These are phyloP conservation scores for Porogramme epimiltina DNA, from an alignment of 1,284 basidiomycete genomes.

Conservation along the genomic window DNA sequence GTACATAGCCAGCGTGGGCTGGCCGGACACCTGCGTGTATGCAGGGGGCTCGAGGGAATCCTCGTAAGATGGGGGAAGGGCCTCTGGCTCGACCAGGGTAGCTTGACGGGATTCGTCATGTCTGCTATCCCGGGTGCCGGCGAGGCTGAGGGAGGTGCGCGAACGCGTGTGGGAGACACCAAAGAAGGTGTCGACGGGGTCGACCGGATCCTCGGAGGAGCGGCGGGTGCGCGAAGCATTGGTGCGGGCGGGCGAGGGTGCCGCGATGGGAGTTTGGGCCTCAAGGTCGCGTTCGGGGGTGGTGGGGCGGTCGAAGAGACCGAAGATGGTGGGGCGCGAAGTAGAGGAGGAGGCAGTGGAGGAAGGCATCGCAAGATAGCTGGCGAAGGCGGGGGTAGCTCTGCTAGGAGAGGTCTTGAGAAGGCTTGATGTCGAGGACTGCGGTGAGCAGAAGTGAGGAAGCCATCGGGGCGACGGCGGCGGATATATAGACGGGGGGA, in stretches of 20 bases:
- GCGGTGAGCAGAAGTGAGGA: not conserved
- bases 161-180: constrained; percentile 22
- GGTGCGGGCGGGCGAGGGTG: constrained; percentile 1
- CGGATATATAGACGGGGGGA: not conserved
- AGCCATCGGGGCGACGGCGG: not conserved
- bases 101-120: constrained; percentile 24
- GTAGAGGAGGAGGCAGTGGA: constrained; percentile 8
- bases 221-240: not conserved
- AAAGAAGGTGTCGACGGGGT: constrained; percentile 34
- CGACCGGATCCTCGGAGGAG: constrained; percentile 15
- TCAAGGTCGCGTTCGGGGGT: constrained; percentile 6
- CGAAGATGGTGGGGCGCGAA: constrained; percentile 17
- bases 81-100: constrained; percentile 4
- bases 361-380: constrained; percentile 10
- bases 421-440: not conserved
- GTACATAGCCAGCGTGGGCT: constrained; percentile 35
- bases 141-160: constrained; percentile 11
- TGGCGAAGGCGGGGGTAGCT: not conserved
- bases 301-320: constrained; percentile 18
- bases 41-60: constrained; percentile 25
- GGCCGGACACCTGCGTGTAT: constrained; percentile 28
- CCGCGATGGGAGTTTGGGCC: not conserved
- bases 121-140: constrained; percentile 30
- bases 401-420: not conserved
- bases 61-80: constrained; percentile 26